Evolutionary conservation across 1,284 basidiomycete genomes (phyloP).

Genomic region (Earliella scabrosa): DNA sequence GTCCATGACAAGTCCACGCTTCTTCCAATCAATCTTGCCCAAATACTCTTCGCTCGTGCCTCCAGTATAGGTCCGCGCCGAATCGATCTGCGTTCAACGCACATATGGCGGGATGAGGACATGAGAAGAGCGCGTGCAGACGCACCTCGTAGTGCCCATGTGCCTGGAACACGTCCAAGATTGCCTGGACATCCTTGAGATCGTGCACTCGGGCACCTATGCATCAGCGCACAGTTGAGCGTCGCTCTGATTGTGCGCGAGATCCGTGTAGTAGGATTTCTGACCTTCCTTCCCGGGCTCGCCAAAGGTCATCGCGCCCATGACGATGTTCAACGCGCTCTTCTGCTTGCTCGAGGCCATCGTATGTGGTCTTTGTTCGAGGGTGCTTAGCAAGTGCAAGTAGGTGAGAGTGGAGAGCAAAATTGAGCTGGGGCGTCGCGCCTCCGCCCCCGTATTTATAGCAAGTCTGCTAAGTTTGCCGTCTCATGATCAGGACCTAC

Average conservation of each 20-base stretch:
- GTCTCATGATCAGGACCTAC: too few relatives aligned
- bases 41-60: conserved; percentile 56
- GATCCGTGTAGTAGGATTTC: background rate
- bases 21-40: conserved; percentile 39
- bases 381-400: too few relatives aligned
- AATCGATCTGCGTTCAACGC: conserved; percentile 46
- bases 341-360: conserved; percentile 34
- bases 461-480: too few relatives aligned
- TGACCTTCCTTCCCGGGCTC: conserved; percentile 30
- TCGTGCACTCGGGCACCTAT: conserved; percentile 52
- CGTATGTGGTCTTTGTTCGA: too few relatives aligned
- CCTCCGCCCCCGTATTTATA: background rate
- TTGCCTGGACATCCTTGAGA: conserved; percentile 52
- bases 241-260: too few relatives aligned
- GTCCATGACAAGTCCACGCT: conserved; percentile 53
- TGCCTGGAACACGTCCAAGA: conserved; percentile 58
- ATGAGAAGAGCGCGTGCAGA: too few relatives aligned
- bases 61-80: conserved; percentile 51
- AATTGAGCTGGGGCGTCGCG: background rate
- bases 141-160: conserved; percentile 58
- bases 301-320: conserved; percentile 41
- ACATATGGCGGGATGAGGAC: background rate
- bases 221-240: too few relatives aligned
- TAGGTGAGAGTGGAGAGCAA: background rate
- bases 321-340: conserved; percentile 46